Evolutionary conservation across 2,329 filamentous ascomycete species (phyloP), one percentile per base, ranked within the genome.

Genomic region (Claviceps maximensis): DNA sequence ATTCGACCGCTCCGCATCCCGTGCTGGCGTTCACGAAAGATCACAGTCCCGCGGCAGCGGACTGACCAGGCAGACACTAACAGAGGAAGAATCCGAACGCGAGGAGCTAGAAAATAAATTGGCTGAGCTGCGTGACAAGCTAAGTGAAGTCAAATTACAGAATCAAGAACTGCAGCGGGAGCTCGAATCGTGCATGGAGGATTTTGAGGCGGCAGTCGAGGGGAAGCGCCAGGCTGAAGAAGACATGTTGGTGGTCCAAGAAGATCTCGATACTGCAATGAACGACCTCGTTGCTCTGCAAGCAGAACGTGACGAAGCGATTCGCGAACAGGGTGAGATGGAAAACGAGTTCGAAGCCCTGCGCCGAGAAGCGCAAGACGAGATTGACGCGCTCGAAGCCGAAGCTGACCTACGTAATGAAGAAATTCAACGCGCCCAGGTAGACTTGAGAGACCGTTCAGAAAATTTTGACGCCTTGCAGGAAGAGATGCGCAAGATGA

Each of bases 381-480:
- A 84, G 60, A 79, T 86, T 41, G 79, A 84, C 59, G 73, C 76
- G 0, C 71, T 89, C 42, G 82, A 90, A 36, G 79, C 77, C 12
- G 85, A 94, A 56, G 76, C 84, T 4, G 86, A 90, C 52, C 78
- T 85, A 62, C 84, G 85, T 55, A 79, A 80, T 46, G 78, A 82
- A 5, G 86, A 91, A 59, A 80, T 84, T 44, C 77, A 85, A 58
- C 79, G 81, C 15, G 70, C 93, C 27, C 79, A 85, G 54, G 75
- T 79, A 15, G 87, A 93, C 42, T 71, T 95, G 15, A 79, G 81
- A 56, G 85, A 87, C 57, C 81, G 85, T 51, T 83, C 83, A 13
- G 90, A 97, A 63, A 94, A 93, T 64, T 91, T 96, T 67, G 83
- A 85, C 58, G 87, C 88, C n/a, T 72, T 98, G 51, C 91, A 97